Base-by-base conservation (phyloP, 2,329 filamentous ascomycete genomes). In the Verticillium zaregamsianum region DNA sequence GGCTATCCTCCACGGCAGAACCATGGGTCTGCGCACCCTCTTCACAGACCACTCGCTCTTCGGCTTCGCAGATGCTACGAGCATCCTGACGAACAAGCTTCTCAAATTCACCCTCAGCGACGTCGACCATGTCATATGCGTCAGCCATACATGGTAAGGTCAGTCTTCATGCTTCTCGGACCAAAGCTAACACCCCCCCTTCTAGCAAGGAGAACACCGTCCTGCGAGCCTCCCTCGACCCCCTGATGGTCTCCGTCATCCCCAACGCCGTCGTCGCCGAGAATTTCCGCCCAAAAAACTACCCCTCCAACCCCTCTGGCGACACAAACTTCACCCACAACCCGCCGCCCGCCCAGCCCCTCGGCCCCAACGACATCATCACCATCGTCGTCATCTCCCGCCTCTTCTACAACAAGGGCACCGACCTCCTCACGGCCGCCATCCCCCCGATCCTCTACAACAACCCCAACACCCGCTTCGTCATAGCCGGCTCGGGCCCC, bases 401-500 rank as follows among this genome's bases (percentile, higher is more conserved):
- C 23, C 86, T 99, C 1, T 99, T 98, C 77, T 98, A 98, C 77
- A 99, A 99, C 77, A 99, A 99, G 74, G 95, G 95, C 63, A 98
- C 92, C 1, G 96, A 99, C 73, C 86, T 99, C 0, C 85, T 99
- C n/a, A 97, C 97, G 28, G 95, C 94, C 12, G 92, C 93, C 4
- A 96, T 99, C 60, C 95, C 95, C 0, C 89, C 93, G 57, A 97
- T 99, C 59, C 85, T 98, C 32, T 90, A 92, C 58, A 86, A 88
- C 15, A 91, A 99, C 72, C 90, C 92, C 1, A 96, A 98, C 72
- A 95, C 97, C 1, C 91, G 93, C 62, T 99, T 99, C 76, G 92
- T 99, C 70, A 97, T 99, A 67, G 95, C 92, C 32, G 96, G 96
- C 3, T 96, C 92, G 0, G 95, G 95, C 0, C 95, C 95, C 5